These are phyloP conservation scores for Boletus reticuloceps DNA, from an alignment of 768 basidiomycete species.

Conservation along the genomic window DNA sequence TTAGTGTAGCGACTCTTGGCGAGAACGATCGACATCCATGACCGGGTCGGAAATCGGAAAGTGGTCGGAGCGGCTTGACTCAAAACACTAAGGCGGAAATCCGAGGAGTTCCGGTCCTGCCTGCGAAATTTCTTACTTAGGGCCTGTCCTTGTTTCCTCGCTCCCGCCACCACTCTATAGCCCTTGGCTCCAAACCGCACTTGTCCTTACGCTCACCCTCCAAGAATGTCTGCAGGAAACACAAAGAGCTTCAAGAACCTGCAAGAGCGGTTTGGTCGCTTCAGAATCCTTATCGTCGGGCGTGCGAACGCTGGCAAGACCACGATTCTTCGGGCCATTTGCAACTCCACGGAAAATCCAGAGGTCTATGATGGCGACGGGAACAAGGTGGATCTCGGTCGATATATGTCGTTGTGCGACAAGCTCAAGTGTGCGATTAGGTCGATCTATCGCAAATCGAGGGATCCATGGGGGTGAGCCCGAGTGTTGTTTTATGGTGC, in stretches of 20 bases:
- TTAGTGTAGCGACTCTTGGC: too few species aligned
- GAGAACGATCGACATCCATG: too few species aligned
- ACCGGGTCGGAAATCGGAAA: too few species aligned
- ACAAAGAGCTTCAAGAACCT: background rate
- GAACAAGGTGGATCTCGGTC: background rate
- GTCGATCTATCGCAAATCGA: constrained; percentile 1
- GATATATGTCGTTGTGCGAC: background rate
- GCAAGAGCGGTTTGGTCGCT: background rate
- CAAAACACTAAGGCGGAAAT: too few species aligned
- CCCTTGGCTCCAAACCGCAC: too few species aligned
- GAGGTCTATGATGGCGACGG: constrained; percentile 5
- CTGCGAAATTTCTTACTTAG: too few species aligned
- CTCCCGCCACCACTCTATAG: too few species aligned
- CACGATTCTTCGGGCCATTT: constrained; percentile 3
- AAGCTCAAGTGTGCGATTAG: background rate
- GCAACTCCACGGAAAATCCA: background rate
- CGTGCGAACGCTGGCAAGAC: constrained; percentile 7
- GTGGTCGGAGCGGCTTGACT: too few species aligned
- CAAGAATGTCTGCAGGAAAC: background rate
- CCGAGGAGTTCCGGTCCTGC: too few species aligned
- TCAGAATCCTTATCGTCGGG: background rate
- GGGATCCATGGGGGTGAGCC: background rate
- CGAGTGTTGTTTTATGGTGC: too few species aligned
- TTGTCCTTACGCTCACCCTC: too few species aligned
- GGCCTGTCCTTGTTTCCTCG: too few species aligned